Conservation (phyloP, 208 protist genomes). For the Wallacemonas rigidus region DNA sequence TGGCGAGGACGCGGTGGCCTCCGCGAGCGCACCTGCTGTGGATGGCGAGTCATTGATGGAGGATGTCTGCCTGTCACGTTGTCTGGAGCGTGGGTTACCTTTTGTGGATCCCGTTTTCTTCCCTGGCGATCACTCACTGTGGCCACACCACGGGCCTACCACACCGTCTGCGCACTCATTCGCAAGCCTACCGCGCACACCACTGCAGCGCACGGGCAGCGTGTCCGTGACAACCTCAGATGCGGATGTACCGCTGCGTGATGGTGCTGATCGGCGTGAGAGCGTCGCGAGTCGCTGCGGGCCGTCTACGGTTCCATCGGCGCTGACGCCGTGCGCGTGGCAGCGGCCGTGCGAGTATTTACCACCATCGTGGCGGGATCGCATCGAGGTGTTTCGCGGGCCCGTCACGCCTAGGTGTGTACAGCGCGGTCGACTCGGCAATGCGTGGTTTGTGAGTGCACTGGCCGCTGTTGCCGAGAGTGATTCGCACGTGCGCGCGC, state of each 20-base stretch:
- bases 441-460: constrained; percentile 72
- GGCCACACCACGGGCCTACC: neutral
- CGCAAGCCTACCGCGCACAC: neutral
- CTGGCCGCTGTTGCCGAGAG: constrained; percentile 53
- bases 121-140: constrained; percentile 17
- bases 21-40: neutral
- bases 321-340: constrained; percentile 39
- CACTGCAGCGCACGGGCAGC: neutral
- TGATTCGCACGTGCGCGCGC: constrained; percentile 35
- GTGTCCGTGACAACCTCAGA: neutral
- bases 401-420: constrained; percentile 37
- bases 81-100: constrained; percentile 21
- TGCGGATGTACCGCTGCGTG: neutral
- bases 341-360: constrained; percentile 43
- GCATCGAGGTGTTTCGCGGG: constrained; percentile 42
- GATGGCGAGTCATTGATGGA: constrained; percentile 1
- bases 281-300: neutral
- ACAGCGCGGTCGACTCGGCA: constrained; percentile 55
- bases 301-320: constrained; percentile 11
- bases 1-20: neutral
- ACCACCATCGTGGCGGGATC: constrained; percentile 20
- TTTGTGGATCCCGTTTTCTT: constrained; percentile 58
- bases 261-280: neutral
- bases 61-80: constrained; percentile 32
- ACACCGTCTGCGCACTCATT: neutral